Evolutionary conservation across 345 rosid genomes (phyloP), one percentile per base, ranked within the genome.

Genomic region (Linum lewisii): DNA sequence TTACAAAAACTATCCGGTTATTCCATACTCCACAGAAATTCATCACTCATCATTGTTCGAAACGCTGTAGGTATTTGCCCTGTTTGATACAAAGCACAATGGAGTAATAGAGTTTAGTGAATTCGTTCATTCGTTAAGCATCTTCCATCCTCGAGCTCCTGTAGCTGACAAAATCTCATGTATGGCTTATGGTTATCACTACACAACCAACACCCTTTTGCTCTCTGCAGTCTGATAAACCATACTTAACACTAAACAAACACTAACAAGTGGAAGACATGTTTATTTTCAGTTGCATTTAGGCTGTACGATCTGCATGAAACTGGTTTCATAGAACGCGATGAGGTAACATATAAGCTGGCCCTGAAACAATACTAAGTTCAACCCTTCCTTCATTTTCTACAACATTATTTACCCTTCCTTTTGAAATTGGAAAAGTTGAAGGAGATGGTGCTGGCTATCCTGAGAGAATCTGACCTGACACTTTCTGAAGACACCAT

Each of bases 381-480:
- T 9, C 0, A 21, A 7, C 7, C 7, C 26, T 23, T 20, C 3
- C 22, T 1, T 23, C 26, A 2, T 24, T 24, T 25, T 1, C 25
- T 14, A 15, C n/a, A 7, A 13, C 4, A 5, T 24, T 8, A 56
- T 11, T 24, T 24, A 21, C 34, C 24, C 25, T 56, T 15, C n/a
- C 25, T 24, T 11, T 24, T 13, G 59, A 10, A 15, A 24, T 51
- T 16, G 21, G 15, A 18, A 49, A 66, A 90, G 97, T 53, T 90
- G 78, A 81, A 80, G 82, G 80, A 79, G 67, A 85, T 91, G 96
- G 85, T 91, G 21, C 18, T 77, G 24, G 95, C 94, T 63, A 70
- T 85, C 64, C 76, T 84, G 23, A 45, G 73, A 36, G 97, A 90
- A 80, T 84, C 92, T 19, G 86, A 79, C 24, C 66, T 84, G 57